phyloP scores from a whole-genome alignment of 495 filamentous ascomycete genomes.

The Aspergillus funiculosus region DNA sequence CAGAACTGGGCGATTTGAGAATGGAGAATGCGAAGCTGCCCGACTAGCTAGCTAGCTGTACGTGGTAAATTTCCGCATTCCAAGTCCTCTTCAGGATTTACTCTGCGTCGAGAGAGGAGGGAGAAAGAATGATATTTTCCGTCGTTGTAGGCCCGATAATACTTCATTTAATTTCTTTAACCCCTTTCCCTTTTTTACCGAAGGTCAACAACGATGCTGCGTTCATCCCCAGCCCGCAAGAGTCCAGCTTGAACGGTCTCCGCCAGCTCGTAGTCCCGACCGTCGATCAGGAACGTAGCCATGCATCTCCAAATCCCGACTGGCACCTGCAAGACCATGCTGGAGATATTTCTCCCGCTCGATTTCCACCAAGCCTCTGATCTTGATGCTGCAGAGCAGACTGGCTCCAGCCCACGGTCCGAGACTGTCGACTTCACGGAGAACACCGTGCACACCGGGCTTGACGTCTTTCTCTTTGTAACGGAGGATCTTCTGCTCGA shows the following conservation, averaged over 20 bases:
- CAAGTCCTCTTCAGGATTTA: no score
- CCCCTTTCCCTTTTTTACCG: no score
- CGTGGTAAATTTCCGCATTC: no score
- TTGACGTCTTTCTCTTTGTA: constrained; percentile 42
- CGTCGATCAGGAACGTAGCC: constrained; percentile 42
- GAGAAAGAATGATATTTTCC: no score
- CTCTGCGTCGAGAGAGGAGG: no score
- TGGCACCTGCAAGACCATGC: constrained; percentile 68
- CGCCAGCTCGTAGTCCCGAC: constrained; percentile 49
- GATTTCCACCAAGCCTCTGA: constrained; percentile 72
- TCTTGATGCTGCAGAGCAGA: constrained; percentile 68
- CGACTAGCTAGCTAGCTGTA: no score
- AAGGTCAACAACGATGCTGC: no score
- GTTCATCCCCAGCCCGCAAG: constrained; percentile 72
- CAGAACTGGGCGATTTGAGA: no score
- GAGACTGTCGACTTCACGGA: constrained; percentile 74
- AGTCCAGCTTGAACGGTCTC: constrained; percentile 67
- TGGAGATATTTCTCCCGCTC: constrained; percentile 80
- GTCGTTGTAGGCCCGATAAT: no score
- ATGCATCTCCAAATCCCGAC: constrained; percentile 53
- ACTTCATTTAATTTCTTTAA: no score
- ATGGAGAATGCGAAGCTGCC: no score
- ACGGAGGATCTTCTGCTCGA: constrained; percentile 56
- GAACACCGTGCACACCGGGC: constrained; percentile 47
- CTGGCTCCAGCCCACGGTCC: constrained; percentile 89